Percentiles rank a stretch among this genome's conserved stretches.
Evolutionary conservation across 2,329 filamentous ascomycete species (phyloP).

Genomic region (Aureobasidium sp.): DNA sequence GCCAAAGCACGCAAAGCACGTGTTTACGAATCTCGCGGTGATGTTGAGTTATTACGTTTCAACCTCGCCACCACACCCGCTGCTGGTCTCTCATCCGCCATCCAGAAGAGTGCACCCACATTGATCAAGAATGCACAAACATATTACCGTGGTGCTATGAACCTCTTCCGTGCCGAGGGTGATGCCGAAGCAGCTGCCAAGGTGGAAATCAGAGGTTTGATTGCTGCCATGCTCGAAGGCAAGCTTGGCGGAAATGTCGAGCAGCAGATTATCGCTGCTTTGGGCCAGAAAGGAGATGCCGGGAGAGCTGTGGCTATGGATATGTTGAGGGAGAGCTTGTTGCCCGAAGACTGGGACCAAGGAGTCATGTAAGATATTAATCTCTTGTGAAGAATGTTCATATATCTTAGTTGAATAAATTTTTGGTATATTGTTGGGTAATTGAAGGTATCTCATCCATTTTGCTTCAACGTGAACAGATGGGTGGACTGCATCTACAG

Average conservation of each 20-base stretch:
- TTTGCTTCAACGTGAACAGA: no score
- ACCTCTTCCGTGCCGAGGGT: slow-evolving; percentile 18
- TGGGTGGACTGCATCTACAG: no score
- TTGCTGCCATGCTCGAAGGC: slow-evolving; percentile 7
- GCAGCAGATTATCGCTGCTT: neutral
- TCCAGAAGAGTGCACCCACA: slow-evolving; percentile 35
- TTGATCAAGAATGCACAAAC: slow-evolving; percentile 49
- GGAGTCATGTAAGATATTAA: neutral
- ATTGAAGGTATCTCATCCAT: neutral
- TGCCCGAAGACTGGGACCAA: slow-evolving; percentile 8
- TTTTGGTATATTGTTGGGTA: neutral
- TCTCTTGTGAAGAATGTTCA: neutral
- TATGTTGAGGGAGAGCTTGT: slow-evolving; percentile 11
- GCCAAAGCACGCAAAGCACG: slow-evolving; percentile 39
- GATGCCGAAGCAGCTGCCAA: slow-evolving; percentile 16
- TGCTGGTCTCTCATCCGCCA: slow-evolving; percentile 31
- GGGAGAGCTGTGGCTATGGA: slow-evolving; percentile 4
- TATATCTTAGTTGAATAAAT: neutral
- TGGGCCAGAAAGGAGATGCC: neutral
- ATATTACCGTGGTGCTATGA: slow-evolving; percentile 46
- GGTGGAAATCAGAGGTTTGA: slow-evolving; percentile 16
- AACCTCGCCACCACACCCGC: slow-evolving; percentile 33
- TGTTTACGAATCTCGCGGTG: slow-evolving; percentile 47
- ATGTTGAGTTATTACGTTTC: slow-evolving; percentile 47
- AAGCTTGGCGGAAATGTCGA: neutral